Evolutionary conservation across 2,329 filamentous ascomycete genomes (phyloP).

Genomic region (Colletotrichum truncatum): DNA sequence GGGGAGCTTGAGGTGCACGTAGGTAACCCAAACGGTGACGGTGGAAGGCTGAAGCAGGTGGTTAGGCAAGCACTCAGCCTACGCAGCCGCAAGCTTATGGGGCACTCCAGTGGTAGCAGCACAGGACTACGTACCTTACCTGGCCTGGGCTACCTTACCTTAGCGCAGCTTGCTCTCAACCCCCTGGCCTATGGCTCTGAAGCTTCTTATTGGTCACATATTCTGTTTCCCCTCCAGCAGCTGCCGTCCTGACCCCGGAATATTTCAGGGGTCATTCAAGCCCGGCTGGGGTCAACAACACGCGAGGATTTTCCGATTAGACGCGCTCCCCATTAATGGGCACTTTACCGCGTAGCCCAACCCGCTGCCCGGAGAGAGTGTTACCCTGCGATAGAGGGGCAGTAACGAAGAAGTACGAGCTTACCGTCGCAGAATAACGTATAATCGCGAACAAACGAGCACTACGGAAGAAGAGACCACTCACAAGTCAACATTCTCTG

Average conservation of each 20-base stretch:
- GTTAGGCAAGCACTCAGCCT: slow-evolving; percentile 50
- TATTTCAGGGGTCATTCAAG: slow-evolving; percentile 18
- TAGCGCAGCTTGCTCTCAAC: slow-evolving; percentile 1
- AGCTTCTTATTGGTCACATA: slow-evolving; percentile 19
- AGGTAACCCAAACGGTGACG: slow-evolving; percentile 26
- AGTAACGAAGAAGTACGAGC: neutral
- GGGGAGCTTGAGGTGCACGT: slow-evolving; percentile 29
- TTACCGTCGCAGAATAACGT: neutral
- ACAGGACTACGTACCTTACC: neutral
- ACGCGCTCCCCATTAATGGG: slow-evolving; percentile 24
- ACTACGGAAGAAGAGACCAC: neutral
- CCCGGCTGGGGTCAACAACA: slow-evolving; percentile 11
- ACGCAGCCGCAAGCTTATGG: slow-evolving; percentile 40
- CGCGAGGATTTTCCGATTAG: slow-evolving; percentile 31
- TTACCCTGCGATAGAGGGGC: slow-evolving; percentile 19
- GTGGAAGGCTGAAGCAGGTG: slow-evolving; percentile 22
- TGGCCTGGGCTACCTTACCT: neutral
- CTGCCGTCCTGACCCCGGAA: slow-evolving; percentile 20
- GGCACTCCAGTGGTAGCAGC: neutral
- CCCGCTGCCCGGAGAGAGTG: neutral
- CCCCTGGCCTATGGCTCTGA: neutral
- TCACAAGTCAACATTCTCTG: neutral
- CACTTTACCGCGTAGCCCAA: slow-evolving; percentile 22
- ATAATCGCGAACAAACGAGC: neutral
- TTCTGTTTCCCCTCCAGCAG: neutral